A percentile compares a stretch with the other conserved stretches of the same genome.
Evolutionary conservation across 1,139 yeast species (phyloP).

Genomic region (Hansenula lynferdii): DNA sequence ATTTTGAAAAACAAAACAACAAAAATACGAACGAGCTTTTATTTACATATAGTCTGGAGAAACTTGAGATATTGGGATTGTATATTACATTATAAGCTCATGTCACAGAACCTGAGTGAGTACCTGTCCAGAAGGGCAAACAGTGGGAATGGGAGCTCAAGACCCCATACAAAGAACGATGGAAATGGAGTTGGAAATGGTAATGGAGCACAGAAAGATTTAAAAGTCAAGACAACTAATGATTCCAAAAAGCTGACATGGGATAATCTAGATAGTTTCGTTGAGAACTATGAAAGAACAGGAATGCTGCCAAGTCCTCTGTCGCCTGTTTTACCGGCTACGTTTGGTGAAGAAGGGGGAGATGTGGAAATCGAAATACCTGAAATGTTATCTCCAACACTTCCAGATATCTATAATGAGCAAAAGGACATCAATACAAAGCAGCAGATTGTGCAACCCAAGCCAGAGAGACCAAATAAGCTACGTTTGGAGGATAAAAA

Average conservation of each 20-base stretch:
- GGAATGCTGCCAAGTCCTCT: slow-evolving; percentile 6
- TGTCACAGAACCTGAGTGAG: slow-evolving; percentile 9
- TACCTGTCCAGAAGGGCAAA: slow-evolving; percentile 3
- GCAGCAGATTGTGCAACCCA: no score
- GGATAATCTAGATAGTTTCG: not conserved
- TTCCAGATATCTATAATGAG: slow-evolving; percentile 10
- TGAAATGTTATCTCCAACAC: slow-evolving; percentile 18
- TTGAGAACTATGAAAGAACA: slow-evolving; percentile 1
- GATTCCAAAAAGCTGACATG: not conserved
- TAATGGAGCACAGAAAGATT: not conserved
- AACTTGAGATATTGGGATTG: no score
- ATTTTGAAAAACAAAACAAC: no score
- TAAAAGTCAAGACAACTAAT: not conserved
- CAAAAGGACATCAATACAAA: not conserved
- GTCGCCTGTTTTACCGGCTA: slow-evolving; percentile 7
- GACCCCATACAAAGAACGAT: no score
- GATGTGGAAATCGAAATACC: slow-evolving; percentile 3
- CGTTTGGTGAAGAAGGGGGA: not conserved
- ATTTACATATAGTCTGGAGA: no score
- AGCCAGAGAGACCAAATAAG: no score
- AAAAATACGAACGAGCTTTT: no score
- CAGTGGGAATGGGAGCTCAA: not conserved
- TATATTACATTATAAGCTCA: no score
- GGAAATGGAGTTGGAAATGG: not conserved
- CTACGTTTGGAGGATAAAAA: no score